Percentiles rank a stretch among this genome's conserved stretches.
Conservation (phyloP, 2,329 filamentous ascomycete genomes). For the Cytospora paraplurivora region DNA sequence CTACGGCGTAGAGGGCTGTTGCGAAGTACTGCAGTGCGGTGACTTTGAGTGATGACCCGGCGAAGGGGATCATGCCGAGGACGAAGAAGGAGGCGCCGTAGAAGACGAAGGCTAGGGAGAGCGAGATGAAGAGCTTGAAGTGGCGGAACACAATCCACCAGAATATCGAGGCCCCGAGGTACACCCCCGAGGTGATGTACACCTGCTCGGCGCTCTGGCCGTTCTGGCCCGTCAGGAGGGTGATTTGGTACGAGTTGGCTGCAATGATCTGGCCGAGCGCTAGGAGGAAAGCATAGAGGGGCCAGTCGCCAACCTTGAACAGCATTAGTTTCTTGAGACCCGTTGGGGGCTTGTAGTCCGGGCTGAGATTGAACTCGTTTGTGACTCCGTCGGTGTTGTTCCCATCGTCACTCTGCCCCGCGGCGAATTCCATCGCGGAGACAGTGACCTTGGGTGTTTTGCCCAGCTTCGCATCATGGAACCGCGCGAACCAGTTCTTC, state of each 20-base stretch:
- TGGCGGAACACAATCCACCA: constrained; percentile 67
- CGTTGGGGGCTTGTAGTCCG: constrained; percentile 57
- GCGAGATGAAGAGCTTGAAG: constrained; percentile 56
- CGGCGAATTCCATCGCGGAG: constrained; percentile 16
- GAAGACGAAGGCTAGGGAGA: constrained; percentile 64
- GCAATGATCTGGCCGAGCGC: constrained; percentile 65
- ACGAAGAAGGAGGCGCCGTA: constrained; percentile 65
- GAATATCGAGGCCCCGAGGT: constrained; percentile 57
- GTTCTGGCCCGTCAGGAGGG: constrained; percentile 64
- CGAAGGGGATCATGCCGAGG: constrained; percentile 63
- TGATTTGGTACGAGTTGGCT: constrained; percentile 69
- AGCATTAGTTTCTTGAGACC: constrained; percentile 56
- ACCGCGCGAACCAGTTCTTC: constrained; percentile 65
- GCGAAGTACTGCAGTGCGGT: constrained; percentile 59
- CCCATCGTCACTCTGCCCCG: constrained; percentile 29
- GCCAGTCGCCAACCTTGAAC: constrained; percentile 63
- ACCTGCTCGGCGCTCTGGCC: constrained; percentile 61
- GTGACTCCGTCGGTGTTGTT: constrained; percentile 31
- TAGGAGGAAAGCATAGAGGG: constrained; percentile 62
- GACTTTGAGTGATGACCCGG: constrained; percentile 40
- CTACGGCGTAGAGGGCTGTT: constrained; percentile 62
- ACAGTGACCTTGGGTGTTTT: constrained; percentile 30
- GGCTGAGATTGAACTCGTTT: constrained; percentile 56
- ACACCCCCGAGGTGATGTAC: constrained; percentile 62
- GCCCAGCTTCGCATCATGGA: constrained; percentile 60